Conservation (phyloP, 2,329 filamentous ascomycete species). For the Sclerotinia borealis region DNA sequence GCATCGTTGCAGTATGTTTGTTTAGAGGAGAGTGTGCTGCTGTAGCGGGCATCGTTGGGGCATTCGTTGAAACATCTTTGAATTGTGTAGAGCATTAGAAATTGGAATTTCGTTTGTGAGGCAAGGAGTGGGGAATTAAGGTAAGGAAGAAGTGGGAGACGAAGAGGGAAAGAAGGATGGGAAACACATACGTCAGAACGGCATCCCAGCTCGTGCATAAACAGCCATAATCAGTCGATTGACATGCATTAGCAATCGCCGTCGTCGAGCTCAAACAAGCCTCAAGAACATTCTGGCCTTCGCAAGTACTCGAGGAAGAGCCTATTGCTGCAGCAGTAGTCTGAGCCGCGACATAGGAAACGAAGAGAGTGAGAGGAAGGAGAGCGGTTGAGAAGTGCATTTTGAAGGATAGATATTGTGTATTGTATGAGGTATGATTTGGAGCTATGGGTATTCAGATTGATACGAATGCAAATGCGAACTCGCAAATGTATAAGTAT, state of each 20-base stretch:
- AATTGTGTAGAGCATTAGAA: not conserved
- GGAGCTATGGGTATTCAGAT: not conserved
- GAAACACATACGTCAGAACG: conserved; percentile 40
- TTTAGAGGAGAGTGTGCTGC: conserved; percentile 15
- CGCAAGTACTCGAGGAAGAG: conserved; percentile 24
- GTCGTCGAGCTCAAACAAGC: conserved; percentile 34
- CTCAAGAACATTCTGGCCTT: conserved; percentile 36
- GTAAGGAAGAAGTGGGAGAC: not conserved
- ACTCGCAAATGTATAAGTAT: not conserved
- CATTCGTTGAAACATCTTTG: conserved; percentile 58
- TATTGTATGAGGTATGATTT: not conserved
- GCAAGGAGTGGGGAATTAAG: not conserved
- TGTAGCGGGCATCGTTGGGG: conserved; percentile 40
- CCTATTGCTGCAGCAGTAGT: conserved; percentile 15
- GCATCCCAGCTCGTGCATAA: conserved; percentile 50
- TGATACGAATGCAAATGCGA: not conserved
- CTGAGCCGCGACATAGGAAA: conserved; percentile 28
- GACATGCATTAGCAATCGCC: conserved; percentile 33
- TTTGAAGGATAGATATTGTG: not conserved
- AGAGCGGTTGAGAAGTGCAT: conserved; percentile 17
- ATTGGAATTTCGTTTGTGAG: not conserved
- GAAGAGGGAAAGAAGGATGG: not conserved
- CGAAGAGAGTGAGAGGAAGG: conserved; percentile 24
- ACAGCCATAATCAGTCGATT: conserved; percentile 39
- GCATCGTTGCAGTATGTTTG: conserved; percentile 27